Conservation (phyloP, 2,329 filamentous ascomycete genomes). For the Colletotrichum musae region DNA sequence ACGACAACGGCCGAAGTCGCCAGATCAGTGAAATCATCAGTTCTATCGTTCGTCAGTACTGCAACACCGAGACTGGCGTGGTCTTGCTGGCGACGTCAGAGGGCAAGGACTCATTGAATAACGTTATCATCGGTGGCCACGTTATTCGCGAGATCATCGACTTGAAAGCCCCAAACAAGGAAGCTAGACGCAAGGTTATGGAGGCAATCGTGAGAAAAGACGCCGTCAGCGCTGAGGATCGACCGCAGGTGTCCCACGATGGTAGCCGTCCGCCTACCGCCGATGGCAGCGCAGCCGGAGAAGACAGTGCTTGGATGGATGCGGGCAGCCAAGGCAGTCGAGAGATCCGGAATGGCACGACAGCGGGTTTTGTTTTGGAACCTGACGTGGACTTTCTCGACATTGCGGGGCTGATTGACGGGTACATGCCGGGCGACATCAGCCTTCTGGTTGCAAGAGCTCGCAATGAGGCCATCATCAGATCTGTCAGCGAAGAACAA, state of each 20-base stretch:
- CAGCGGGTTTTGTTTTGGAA: slow-evolving; percentile 80
- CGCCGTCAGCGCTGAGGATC: slow-evolving; percentile 57
- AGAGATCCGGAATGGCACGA: slow-evolving; percentile 50
- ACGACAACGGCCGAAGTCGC: slow-evolving; percentile 92
- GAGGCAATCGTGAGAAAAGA: slow-evolving; percentile 80
- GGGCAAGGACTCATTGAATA: slow-evolving; percentile 92
- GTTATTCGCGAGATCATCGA: slow-evolving; percentile 92
- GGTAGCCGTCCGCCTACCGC: slow-evolving; percentile 71
- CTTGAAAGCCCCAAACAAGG: slow-evolving; percentile 93
- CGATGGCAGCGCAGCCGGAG: slow-evolving; percentile 66
- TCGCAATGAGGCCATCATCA: slow-evolving; percentile 92
- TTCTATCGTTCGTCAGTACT: slow-evolving; percentile 87
- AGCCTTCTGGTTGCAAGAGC: slow-evolving; percentile 88
- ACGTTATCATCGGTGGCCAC: slow-evolving; percentile 90
- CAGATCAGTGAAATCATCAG: slow-evolving; percentile 93
- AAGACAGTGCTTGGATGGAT: slow-evolving; percentile 81
- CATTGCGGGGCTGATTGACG: slow-evolving; percentile 92
- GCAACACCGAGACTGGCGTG: slow-evolving; percentile 82
- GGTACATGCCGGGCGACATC: slow-evolving; percentile 97
- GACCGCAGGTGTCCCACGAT: slow-evolving; percentile 50
- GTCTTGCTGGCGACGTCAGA: slow-evolving; percentile 92
- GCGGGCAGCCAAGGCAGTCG: slow-evolving; percentile 72
- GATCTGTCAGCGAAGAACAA: slow-evolving; percentile 75
- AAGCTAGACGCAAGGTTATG: slow-evolving; percentile 85
- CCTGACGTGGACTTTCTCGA: slow-evolving; percentile 90